phyloP scores from a whole-genome alignment of 345 rosid genomes.

The Dipteronia dyeriana region DNA sequence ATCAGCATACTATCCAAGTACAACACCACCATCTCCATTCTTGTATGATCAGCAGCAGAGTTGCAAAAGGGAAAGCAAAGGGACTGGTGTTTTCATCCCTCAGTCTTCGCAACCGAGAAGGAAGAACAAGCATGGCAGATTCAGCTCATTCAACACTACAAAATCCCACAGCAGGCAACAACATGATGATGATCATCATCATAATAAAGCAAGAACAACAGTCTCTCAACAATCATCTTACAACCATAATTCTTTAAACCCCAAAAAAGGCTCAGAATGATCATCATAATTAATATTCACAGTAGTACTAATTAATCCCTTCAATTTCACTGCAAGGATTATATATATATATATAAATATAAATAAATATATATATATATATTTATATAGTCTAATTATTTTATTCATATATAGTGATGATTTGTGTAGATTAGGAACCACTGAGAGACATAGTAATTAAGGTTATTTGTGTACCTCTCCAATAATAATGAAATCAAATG shows the following conservation, averaged over 20 bases:
- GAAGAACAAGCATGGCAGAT: conserved; percentile 64
- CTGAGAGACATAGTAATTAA: no score
- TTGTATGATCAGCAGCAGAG: conserved; percentile 37
- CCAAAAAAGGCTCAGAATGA: conserved; percentile 35
- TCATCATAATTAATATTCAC: neutral
- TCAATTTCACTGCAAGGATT: conserved; percentile 15
- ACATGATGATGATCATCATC: conserved; percentile 26
- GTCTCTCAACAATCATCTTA: conserved; percentile 36
- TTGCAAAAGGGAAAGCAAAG: conserved; percentile 69
- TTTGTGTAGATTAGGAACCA: conserved; percentile 23
- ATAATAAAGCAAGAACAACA: conserved; percentile 34
- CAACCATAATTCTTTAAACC: conserved; percentile 31
- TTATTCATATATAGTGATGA: conserved; percentile 10
- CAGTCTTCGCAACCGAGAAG: conserved; percentile 66
- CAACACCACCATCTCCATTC: conserved; percentile 45
- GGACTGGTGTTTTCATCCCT: conserved; percentile 93
- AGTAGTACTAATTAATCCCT: conserved; percentile 12
- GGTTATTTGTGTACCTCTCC: conserved; percentile 18
- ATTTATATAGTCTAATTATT: conserved; percentile 9
- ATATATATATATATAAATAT: neutral
- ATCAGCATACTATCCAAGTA: conserved; percentile 42
- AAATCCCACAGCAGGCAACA: conserved; percentile 40
- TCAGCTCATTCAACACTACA: conserved; percentile 45
- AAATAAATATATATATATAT: no score
- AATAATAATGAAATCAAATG: conserved; percentile 14